These are phyloP conservation scores for Ambrosia trifida DNA, from an alignment of 129 eudicot genomes.

Conservation along the genomic window DNA sequence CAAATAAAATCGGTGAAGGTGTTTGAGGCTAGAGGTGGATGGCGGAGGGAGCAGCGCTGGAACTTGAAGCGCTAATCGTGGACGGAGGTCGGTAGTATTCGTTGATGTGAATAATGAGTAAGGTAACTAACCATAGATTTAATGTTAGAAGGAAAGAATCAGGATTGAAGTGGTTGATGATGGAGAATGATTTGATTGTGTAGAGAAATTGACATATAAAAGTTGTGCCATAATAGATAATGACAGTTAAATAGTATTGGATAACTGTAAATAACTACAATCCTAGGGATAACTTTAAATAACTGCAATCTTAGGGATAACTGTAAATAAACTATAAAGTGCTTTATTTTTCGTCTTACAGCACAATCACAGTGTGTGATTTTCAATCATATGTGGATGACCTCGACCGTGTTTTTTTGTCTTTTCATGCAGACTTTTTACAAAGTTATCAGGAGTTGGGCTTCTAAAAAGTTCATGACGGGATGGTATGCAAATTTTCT, in stretches of 20 bases:
- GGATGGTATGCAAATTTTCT: conserved; percentile 68
- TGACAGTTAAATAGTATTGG: neutral
- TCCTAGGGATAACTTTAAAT: too few species aligned
- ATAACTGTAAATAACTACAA: neutral
- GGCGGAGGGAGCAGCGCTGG: too few species aligned
- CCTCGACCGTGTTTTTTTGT: neutral
- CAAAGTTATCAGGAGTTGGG: conserved; percentile 95
- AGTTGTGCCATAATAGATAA: neutral
- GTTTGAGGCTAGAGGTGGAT: too few species aligned
- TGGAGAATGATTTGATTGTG: neutral
- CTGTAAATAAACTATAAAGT: neutral
- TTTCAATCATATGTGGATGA: neutral
- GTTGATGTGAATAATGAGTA: too few species aligned
- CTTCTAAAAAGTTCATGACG: conserved; percentile 95
- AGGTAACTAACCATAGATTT: too few species aligned
- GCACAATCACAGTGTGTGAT: neutral
- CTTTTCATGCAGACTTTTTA: conserved; percentile 62
- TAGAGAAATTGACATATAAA: neutral
- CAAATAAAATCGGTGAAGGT: too few species aligned
- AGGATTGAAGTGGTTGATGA: neutral
- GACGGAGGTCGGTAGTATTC: too few species aligned
- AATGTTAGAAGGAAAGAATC: neutral
- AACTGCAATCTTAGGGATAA: neutral
- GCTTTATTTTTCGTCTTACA: conserved; percentile 9
- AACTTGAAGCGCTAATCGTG: too few species aligned